These are phyloP conservation scores for Emergomyces orientalis DNA, from an alignment of 2,329 filamentous ascomycete species.

Conservation along the genomic window DNA sequence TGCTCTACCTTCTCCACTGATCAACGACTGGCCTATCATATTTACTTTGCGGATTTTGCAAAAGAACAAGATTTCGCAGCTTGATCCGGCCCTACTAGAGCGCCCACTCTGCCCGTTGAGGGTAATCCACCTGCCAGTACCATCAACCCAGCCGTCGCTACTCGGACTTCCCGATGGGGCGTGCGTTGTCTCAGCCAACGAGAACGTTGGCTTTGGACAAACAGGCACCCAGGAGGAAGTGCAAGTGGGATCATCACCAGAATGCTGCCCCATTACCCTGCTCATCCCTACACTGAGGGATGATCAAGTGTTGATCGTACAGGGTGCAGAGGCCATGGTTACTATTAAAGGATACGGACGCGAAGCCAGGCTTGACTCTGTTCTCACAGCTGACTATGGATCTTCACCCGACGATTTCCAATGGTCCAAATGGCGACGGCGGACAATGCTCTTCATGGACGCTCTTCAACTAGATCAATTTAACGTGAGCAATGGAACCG, in stretches of 20 bases:
- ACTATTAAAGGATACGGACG: conserved; percentile 10
- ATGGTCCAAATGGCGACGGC: conserved; percentile 6
- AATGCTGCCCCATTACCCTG: conserved; percentile 10
- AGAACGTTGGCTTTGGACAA: conserved; percentile 12
- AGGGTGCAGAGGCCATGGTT: conserved; percentile 12
- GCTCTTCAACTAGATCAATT: conserved; percentile 10
- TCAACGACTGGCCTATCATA: conserved; percentile 10
- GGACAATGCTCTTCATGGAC: conserved; percentile 14
- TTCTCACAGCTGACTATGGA: background rate
- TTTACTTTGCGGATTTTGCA: conserved; percentile 5
- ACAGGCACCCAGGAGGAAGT: conserved; percentile 13
- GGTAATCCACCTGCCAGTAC: conserved; percentile 3
- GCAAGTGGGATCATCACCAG: conserved; percentile 10
- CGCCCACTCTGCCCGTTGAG: background rate
- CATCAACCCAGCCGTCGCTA: conserved; percentile 8
- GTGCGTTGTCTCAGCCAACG: conserved; percentile 14
- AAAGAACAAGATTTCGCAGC: background rate
- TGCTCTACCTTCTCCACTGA: background rate
- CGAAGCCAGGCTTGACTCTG: conserved; percentile 6
- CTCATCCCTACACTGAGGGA: conserved; percentile 7
- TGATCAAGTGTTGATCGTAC: conserved; percentile 10
- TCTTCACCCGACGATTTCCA: background rate
- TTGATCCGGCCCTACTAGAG: conserved; percentile 1
- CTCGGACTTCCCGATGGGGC: conserved; percentile 13
- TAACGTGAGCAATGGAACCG: background rate